Evolutionary conservation across 2,329 filamentous ascomycete genomes (phyloP), one percentile per base, ranked within the genome.

Genomic region (Calonectria multiphialidica): DNA sequence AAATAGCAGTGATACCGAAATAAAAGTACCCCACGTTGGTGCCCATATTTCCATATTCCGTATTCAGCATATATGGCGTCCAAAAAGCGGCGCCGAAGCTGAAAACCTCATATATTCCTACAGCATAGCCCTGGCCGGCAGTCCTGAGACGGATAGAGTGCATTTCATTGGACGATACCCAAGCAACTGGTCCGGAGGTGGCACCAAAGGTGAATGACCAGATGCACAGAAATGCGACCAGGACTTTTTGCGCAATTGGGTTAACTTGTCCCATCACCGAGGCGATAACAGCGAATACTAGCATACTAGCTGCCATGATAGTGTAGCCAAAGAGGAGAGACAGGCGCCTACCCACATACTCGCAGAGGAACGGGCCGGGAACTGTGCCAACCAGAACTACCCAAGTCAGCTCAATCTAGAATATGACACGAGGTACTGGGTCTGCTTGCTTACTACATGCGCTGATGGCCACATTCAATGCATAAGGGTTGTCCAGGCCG

Each of bases 1-100:
- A 7, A 68, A 21, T 2, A 50, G 30, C 16, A 62, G 16, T 8
- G 66, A 49, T 23, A 62, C 40, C 9, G 21, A 57, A 35, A 23
- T 68, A 68, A 23, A 68, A 68, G 23, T 68, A 68, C 18, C 66
- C 66, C 4, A 68, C 66, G 23, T 62, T 62, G n/a, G 66, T 68
- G 21, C 66, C 66, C 66, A 68, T 68, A 5, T 68, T 62, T 15
- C 66, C 66, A 18, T 68, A 68, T 7, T 50, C 21, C 3, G 55
- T 23, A 13, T 62, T 50, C 18, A 68, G 12, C 66, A 68, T 68
- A 28, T 68, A 68, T 2, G 66, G 66, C 6, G 66, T 68, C 66
- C 66, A 68, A 28, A 68, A 68, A 7, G 53, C 53, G 16, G 66
- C 53, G 1, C 53, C 66, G 40, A 68, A 68, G 33, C 53, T 68